Evolutionary conservation across 345 rosid species (phyloP), one percentile per base, ranked within the genome.

Genomic region (Rhodamnia rubescens): DNA sequence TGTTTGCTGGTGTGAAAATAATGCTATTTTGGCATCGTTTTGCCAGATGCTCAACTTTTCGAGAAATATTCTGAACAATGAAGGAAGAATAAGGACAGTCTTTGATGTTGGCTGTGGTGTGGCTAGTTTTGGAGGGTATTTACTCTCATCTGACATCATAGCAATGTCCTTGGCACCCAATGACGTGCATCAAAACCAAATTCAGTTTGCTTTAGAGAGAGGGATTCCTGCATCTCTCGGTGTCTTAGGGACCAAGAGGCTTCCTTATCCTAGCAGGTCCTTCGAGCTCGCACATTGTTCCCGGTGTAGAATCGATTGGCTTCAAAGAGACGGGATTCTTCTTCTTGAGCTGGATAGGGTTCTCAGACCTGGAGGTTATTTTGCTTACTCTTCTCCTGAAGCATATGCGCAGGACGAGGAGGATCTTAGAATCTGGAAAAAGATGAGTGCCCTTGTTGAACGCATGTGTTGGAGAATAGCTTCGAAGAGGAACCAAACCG

Each of bases 151-250:
- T 49, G 93, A 96, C 88, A 92, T 97, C 74, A 89, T 97, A 20
- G 81, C 99, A 52, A 92, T 97, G 98, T 96, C 99, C 10, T 85
- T 97, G 84, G 99, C 99, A 12, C 99, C 99, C 64, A 97, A 97
- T 74, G 99, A 97, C 85, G 99, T 97, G 87, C 99, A 97, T 90
- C 99, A 97, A 89, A 97, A 97, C 92, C 99, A 97, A 92, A 97
- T 97, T 90, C 99, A 97, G 86, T 97, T 97, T 91, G 99, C 99
- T 4, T 86, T 97, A 81, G 99, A 97, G 89, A 92, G 99, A 90
- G 99, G 99, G 84, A 97, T 97, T 86, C 99, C 99, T 0, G 99
- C 99, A 87, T 96, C 95, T 82, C 99, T 97, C 40, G 99, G 99
- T 87, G 98, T 97, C 88, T 84, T 97, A 74, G 99, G 99, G 44